Conservation (phyloP, 1,284 basidiomycete species). For the Ustilago xerochloae region DNA sequence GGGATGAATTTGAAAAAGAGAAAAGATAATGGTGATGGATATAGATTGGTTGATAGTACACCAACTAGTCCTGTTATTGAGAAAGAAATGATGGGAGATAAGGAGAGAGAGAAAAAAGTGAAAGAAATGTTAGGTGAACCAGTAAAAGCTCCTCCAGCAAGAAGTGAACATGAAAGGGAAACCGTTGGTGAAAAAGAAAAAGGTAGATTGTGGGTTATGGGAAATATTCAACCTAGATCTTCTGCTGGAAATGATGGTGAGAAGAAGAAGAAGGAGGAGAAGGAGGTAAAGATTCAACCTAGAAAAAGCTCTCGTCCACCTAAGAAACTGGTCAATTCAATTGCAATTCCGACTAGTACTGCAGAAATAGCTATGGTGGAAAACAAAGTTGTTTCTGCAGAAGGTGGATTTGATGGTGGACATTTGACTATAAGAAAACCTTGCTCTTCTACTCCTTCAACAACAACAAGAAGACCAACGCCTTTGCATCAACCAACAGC, state of each 20-base stretch:
- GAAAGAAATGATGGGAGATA: conserved; percentile 5
- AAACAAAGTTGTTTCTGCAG: conserved; percentile 7
- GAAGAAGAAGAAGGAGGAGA: background rate
- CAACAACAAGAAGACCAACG: no score
- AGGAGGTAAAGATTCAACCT: conserved; percentile 8
- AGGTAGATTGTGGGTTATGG: conserved; percentile 43
- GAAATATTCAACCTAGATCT: conserved; percentile 15
- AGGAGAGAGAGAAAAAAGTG: background rate
- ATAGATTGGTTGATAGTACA: background rate
- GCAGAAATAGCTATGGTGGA: conserved; percentile 9
- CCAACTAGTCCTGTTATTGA: conserved; percentile 4
- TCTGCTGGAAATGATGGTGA: background rate
- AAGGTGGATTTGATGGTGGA: background rate
- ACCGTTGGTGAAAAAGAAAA: conserved; percentile 28
- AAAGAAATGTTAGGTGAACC: conserved; percentile 2
- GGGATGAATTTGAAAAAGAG: conserved; percentile 13
- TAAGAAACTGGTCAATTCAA: no score
- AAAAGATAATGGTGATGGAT: background rate
- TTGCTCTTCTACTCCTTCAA: no score
- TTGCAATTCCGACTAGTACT: background rate
- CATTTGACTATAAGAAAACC: background rate
- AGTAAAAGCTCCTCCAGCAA: conserved; percentile 10
- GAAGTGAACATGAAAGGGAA: conserved; percentile 19
- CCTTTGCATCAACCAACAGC: conserved; percentile 6
- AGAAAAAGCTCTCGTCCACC: conserved; percentile 12